Base-by-base conservation (phyloP, 2,329 filamentous ascomycete species). In the Madurella mycetomatis region DNA sequence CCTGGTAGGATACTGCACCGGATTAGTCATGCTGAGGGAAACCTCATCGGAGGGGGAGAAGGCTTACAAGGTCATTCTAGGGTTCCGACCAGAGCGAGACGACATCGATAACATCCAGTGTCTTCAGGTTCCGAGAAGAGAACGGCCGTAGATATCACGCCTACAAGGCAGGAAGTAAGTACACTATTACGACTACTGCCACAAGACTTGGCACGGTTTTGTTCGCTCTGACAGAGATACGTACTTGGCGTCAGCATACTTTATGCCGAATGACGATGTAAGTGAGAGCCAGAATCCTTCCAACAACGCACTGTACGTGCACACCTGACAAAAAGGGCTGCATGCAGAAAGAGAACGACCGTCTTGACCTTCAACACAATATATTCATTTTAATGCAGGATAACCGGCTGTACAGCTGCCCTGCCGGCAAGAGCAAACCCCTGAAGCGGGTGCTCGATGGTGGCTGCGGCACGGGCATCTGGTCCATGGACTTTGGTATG, bases 401-500 rank as follows among this genome's bases (percentile, higher is more conserved):
- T 37, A 73, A 75, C 47, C 69, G 70, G 41, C 69, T 80, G 5
- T 72, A 72, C 60, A 67, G 74, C 13, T 72, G 76, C 7, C 77
- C 78, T 3, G 63, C 78, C 12, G 61, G 67, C 2, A 64, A 53
- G 32, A 49, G 41, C 25, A 53, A 39, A 18, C 51, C 70, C 5
- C 71, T 72, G 1, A 69, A 68, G 40, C 67, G 71, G 18, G 72
- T 75, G 17, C 68, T 81, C 5, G 79, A 81, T 62, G 65, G 80
- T 16, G 78, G 77, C 3, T 80, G 77, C 13, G 60, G 60, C n/a
- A 62, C 60, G 0, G 60, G 60, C 3, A 60, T 61, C 45, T 81
- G 78, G 78, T 75, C 77, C 2, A 71, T 78, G n/a, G 73, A 78
- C 41, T 75, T 77, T 59, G 75, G 73, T 63, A 62, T 65, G 60